Evolutionary conservation across 164 flowering plant genomes (phyloP).

Genomic region (Nelumbo lutea): DNA sequence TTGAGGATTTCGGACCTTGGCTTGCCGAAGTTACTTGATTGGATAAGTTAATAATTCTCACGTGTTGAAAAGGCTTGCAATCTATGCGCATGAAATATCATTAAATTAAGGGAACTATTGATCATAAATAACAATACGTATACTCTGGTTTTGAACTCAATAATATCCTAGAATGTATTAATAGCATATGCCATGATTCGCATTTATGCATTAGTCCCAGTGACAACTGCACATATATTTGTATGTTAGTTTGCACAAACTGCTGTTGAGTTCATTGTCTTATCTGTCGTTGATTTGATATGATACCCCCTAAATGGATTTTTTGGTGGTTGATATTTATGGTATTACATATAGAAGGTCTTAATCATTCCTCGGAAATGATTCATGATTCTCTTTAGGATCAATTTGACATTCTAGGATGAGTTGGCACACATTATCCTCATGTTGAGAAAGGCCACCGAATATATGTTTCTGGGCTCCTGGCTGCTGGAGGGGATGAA

Average conservation of each 20-base stretch:
- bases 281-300: no score
- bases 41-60: not conserved
- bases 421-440: slow-evolving; percentile 72
- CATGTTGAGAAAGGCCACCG: slow-evolving; percentile 83
- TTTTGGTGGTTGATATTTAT: not conserved
- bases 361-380: not conserved
- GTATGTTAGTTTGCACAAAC: no score
- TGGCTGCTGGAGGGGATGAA: slow-evolving; percentile 59
- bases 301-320: no score
- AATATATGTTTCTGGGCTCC: slow-evolving; percentile 69
- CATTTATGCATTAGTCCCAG: not conserved
- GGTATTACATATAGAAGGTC: not conserved
- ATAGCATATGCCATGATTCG: not conserved
- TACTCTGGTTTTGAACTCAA: not conserved
- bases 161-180: not conserved
- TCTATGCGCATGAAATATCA: not conserved
- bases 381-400: slow-evolving; percentile 38
- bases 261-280: no score
- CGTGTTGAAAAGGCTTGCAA: not conserved
- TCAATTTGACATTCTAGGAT: slow-evolving; percentile 86
- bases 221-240: not conserved
- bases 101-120: not conserved
- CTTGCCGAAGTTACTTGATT: not conserved
- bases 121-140: not conserved
- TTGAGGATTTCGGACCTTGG: not conserved